A percentile compares a stretch with the other conserved stretches of the same genome.
Conservation (phyloP, 805 yeast genomes). For the Wickerhamomyces alni region DNA sequence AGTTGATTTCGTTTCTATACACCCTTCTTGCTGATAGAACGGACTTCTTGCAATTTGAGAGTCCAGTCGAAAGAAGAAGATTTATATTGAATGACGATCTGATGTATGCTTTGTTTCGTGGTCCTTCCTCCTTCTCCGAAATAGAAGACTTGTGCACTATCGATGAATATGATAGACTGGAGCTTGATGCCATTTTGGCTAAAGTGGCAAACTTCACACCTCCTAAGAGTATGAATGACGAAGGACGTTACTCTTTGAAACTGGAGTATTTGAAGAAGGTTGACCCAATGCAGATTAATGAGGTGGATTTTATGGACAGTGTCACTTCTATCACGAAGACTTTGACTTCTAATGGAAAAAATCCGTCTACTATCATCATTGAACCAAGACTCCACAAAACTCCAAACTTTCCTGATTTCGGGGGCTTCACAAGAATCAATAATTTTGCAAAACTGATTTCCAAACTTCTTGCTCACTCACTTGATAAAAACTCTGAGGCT, state of each 20-base stretch:
- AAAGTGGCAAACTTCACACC: conserved; percentile 53
- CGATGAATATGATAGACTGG: conserved; percentile 37
- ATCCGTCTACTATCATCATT: conserved; percentile 35
- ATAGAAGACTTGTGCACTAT: conserved; percentile 34
- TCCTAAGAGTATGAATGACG: conserved; percentile 61
- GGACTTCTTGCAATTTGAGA: conserved; percentile 41
- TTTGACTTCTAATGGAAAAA: conserved; percentile 25
- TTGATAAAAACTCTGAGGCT: conserved; percentile 45
- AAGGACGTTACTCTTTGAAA: conserved; percentile 61
- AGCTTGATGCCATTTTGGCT: conserved; percentile 48
- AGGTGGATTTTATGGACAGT: conserved; percentile 45
- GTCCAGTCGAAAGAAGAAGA: conserved; percentile 21
- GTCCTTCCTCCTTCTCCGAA: conserved; percentile 50
- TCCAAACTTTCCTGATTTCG: conserved; percentile 36
- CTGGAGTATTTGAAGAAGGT: conserved; percentile 32
- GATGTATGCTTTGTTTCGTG: conserved; percentile 43
- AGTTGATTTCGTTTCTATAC: conserved; percentile 66
- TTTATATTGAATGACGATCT: conserved; percentile 34
- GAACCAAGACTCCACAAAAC: conserved; percentile 34
- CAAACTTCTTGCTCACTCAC: conserved; percentile 49
- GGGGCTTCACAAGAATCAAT: conserved; percentile 43
- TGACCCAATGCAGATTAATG: conserved; percentile 54
- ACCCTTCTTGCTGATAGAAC: conserved; percentile 66
- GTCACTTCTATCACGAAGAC: conserved; percentile 40
- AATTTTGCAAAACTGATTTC: conserved; percentile 52